These are phyloP conservation scores for Chalciporus sphaerocephalus DNA, from an alignment of 768 basidiomycete genomes.

Conservation along the genomic window DNA sequence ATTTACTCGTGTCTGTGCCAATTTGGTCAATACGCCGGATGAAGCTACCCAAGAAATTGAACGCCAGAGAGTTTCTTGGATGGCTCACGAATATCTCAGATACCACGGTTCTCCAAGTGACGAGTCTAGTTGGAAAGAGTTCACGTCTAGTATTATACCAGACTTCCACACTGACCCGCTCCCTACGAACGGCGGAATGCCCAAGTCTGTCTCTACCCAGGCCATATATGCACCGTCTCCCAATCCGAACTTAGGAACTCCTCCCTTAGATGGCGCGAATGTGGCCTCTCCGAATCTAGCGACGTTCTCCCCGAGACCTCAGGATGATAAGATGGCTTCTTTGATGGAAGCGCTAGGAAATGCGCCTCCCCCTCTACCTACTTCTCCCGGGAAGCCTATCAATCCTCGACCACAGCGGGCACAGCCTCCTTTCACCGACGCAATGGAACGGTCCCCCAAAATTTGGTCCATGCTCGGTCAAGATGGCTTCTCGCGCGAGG, in stretches of 20 bases:
- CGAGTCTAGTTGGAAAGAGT: slow-evolving; percentile 51
- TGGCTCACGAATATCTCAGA: slow-evolving; percentile 60
- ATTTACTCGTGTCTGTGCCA: slow-evolving; percentile 60
- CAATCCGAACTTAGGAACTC: slow-evolving; percentile 28
- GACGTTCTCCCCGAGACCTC: slow-evolving; percentile 53
- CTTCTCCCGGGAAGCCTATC: slow-evolving; percentile 26
- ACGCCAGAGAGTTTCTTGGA: slow-evolving; percentile 53
- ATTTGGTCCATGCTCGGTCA: slow-evolving; percentile 54
- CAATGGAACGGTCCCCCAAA: slow-evolving; percentile 26
- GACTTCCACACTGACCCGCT: slow-evolving; percentile 26
- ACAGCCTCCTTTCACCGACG: slow-evolving; percentile 18
- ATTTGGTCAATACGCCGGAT: slow-evolving; percentile 55
- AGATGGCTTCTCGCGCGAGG: slow-evolving; percentile 65
- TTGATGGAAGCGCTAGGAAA: slow-evolving; percentile 44
- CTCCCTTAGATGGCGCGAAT: slow-evolving; percentile 12
- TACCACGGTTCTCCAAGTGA: slow-evolving; percentile 55
- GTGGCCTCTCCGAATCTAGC: slow-evolving; percentile 41
- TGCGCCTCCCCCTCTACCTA: slow-evolving; percentile 1
- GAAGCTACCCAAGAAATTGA: slow-evolving; percentile 36
- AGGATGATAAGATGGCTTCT: slow-evolving; percentile 39
- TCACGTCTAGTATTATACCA: slow-evolving; percentile 50
- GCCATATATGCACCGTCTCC: slow-evolving; percentile 52
- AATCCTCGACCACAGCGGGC: slow-evolving; percentile 21
- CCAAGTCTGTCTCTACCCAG: slow-evolving; percentile 47
- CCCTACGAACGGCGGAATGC: slow-evolving; percentile 32